A percentile compares a stretch with the other conserved stretches of the same genome.
Evolutionary conservation across 805 yeast species (phyloP).

Genomic region (Babjeviella inositovora): DNA sequence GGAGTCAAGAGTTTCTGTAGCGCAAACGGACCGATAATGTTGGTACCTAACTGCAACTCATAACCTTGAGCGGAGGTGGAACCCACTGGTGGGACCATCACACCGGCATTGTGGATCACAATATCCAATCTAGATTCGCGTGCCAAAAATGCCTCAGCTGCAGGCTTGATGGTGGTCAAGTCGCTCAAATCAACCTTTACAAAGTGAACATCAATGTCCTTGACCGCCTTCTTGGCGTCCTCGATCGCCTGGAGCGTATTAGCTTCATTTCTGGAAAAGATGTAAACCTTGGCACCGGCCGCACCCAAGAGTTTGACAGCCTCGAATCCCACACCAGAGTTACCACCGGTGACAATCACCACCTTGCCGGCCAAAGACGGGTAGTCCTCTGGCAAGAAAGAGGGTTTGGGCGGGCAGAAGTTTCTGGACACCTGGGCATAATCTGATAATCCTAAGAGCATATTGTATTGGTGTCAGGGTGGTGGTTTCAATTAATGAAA

Average conservation of each 20-base stretch:
- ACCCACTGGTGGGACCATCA: constrained; percentile 19
- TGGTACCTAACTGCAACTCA: constrained; percentile 28
- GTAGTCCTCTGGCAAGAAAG: constrained; percentile 11
- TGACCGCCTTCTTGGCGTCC: constrained; percentile 8
- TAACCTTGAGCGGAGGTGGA: constrained; percentile 22
- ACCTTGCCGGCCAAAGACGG: constrained; percentile 18
- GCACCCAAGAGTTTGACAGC: constrained; percentile 11
- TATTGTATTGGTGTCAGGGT: too few species aligned
- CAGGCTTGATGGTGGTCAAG: constrained; percentile 20
- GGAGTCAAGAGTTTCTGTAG: constrained; percentile 21
- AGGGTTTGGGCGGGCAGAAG: too few species aligned
- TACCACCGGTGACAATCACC: constrained; percentile 22
- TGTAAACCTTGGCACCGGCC: constrained; percentile 16
- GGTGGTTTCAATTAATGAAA: too few species aligned
- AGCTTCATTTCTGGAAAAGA: constrained; percentile 15
- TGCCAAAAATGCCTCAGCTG: constrained; percentile 11
- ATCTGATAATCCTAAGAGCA: too few species aligned
- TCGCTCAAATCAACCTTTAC: constrained; percentile 20
- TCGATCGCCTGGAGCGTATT: constrained; percentile 13
- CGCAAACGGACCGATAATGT: constrained; percentile 27
- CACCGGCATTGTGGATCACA: too few species aligned
- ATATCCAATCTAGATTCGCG: too few species aligned
- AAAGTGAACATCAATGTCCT: constrained; percentile 8
- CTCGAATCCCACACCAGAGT: constrained; percentile 16
- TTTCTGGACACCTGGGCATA: too few species aligned